Evolutionary conservation across 495 filamentous ascomycete genomes (phyloP).

Genomic region (Podospora conica): DNA sequence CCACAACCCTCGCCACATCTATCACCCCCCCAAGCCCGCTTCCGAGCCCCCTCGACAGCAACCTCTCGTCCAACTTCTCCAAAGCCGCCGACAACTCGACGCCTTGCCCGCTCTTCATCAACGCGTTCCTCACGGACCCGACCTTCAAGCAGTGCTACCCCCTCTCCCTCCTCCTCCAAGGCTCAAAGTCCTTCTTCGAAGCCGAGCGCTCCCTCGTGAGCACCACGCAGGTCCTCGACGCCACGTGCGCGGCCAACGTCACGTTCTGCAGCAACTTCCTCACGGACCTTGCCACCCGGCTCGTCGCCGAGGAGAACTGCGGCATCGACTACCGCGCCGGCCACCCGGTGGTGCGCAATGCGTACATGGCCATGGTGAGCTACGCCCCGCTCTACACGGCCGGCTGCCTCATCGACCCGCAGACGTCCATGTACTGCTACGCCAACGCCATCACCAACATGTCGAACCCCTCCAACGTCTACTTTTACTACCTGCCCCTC

Average conservation of each 20-base stretch:
- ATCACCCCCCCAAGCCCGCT: constrained; percentile 41
- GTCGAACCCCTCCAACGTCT: constrained; percentile 58
- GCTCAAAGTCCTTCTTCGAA: constrained; percentile 66
- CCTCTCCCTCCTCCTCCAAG: constrained; percentile 64
- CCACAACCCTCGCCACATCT: constrained; percentile 15
- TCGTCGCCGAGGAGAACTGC: constrained; percentile 58
- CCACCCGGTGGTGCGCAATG: constrained; percentile 63
- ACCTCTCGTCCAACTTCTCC: constrained; percentile 64
- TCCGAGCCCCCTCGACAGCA: constrained; percentile 67
- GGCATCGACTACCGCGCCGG: constrained; percentile 57
- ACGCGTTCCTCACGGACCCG: constrained; percentile 53
- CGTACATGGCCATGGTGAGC: constrained; percentile 59
- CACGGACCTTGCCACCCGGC: constrained; percentile 48
- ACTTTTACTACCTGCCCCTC: constrained; percentile 79
- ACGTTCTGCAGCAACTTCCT: constrained; percentile 55
- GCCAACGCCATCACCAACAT: constrained; percentile 76
- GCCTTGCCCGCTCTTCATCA: constrained; percentile 62
- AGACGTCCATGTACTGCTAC: constrained; percentile 61
- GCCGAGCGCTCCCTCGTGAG: constrained; percentile 55
- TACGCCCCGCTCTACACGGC: constrained; percentile 74
- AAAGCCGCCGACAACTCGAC: constrained; percentile 29
- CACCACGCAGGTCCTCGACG: constrained; percentile 65
- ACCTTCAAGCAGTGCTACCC: constrained; percentile 66
- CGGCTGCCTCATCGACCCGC: constrained; percentile 59
- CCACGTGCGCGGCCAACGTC: constrained; percentile 59